Evolutionary conservation across 2,329 filamentous ascomycete genomes (phyloP).

Genomic region (Alternaria conjuncta): DNA sequence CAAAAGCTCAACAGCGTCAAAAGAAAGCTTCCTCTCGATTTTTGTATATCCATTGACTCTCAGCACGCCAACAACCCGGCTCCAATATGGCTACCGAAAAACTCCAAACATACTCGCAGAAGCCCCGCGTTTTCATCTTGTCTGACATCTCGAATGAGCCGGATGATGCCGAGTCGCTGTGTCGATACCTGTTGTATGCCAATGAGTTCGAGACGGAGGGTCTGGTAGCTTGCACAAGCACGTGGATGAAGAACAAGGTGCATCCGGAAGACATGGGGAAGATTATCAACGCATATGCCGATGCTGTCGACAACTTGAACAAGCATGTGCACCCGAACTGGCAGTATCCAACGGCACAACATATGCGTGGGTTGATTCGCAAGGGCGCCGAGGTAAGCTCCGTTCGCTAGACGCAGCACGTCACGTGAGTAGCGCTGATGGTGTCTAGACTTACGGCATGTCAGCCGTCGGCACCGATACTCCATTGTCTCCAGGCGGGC

Average conservation of each 20-base stretch:
- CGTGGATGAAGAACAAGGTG: slow-evolving; percentile 49
- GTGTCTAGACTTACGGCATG: slow-evolving; percentile 48
- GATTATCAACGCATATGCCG: slow-evolving; percentile 44
- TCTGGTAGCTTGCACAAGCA: slow-evolving; percentile 49
- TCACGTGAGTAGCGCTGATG: slow-evolving; percentile 3
- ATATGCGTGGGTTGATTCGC: slow-evolving; percentile 32
- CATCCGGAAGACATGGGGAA: slow-evolving; percentile 45
- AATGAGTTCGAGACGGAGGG: slow-evolving; percentile 50
- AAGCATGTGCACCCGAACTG: slow-evolving; percentile 51
- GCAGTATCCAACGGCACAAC: slow-evolving; percentile 38
- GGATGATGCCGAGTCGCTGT: slow-evolving; percentile 49
- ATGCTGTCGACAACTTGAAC: slow-evolving; percentile 56
- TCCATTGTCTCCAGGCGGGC: slow-evolving; percentile 52
- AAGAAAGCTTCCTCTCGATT: neutral
- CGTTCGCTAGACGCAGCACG: neutral
- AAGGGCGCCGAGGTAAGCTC: slow-evolving; percentile 41
- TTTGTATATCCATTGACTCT: neutral
- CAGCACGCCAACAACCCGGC: neutral
- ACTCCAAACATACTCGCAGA: slow-evolving; percentile 39
- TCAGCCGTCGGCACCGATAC: slow-evolving; percentile 37
- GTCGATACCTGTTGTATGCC: slow-evolving; percentile 46
- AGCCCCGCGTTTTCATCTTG: slow-evolving; percentile 50
- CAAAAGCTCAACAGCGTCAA: slow-evolving; percentile 18
- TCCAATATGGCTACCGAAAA: slow-evolving; percentile 32
- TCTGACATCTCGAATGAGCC: slow-evolving; percentile 51